Percentiles rank a stretch among this genome's conserved stretches.
phyloP scores from a whole-genome alignment of 345 rosid species.

The Pistacia vera region DNA sequence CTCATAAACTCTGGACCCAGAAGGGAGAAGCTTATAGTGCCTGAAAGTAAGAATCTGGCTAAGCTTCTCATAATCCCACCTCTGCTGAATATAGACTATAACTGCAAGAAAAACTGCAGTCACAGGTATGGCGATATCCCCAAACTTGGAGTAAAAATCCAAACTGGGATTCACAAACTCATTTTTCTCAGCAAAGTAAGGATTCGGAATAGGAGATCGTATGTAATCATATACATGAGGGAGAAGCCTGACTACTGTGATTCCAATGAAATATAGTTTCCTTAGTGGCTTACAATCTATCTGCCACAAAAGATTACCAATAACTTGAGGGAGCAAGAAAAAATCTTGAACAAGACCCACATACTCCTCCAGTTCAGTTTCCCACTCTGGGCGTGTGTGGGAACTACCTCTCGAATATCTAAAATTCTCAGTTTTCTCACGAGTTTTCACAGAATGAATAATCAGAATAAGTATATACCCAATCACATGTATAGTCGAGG shows the following conservation, averaged over 20 bases:
- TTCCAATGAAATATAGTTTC: constrained; percentile 65
- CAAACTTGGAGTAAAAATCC: constrained; percentile 77
- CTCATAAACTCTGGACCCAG: constrained; percentile 56
- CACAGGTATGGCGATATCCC: constrained; percentile 72
- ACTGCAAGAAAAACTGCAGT: constrained; percentile 61
- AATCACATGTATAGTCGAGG: constrained; percentile 47
- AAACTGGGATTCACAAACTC: constrained; percentile 72
- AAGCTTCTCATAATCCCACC: constrained; percentile 75
- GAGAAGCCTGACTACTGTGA: constrained; percentile 71
- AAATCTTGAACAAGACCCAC: constrained; percentile 86
- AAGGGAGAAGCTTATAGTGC: constrained; percentile 57
- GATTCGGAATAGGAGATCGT: constrained; percentile 56
- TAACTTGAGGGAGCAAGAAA: constrained; percentile 88
- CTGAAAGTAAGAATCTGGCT: constrained; percentile 53
- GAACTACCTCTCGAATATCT: constrained; percentile 35
- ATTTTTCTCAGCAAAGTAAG: constrained; percentile 60
- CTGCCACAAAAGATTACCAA: constrained; percentile 76
- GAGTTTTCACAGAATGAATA: constrained; percentile 44
- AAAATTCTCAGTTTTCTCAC: constrained; percentile 27
- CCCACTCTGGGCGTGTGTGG: constrained; percentile 44
- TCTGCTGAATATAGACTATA: constrained; percentile 69
- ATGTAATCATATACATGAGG: constrained; percentile 79
- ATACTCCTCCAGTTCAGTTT: constrained; percentile 75
- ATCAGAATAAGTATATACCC: constrained; percentile 60
- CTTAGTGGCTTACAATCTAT: constrained; percentile 60